These are phyloP conservation scores for Bolboschoenus planiculmis DNA, from an alignment of 176 grass and related monocot genomes.

Conservation along the genomic window DNA sequence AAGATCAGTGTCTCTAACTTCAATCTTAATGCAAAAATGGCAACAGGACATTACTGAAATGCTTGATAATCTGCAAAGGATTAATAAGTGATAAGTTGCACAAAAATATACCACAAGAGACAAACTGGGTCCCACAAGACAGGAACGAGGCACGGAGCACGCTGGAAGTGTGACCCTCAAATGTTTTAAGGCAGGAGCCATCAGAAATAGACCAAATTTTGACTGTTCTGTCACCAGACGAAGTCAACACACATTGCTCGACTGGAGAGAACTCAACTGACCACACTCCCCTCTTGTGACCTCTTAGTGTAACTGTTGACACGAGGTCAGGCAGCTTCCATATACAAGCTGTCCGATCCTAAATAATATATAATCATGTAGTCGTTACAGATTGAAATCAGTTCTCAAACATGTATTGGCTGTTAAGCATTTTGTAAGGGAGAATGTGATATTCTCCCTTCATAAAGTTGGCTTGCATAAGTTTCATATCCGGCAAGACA, in stretches of 20 bases:
- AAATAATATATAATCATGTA: slow-evolving; percentile 32
- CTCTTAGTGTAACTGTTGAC: slow-evolving; percentile 59
- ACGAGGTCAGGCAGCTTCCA: slow-evolving; percentile 86
- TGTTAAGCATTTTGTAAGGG: slow-evolving; percentile 7
- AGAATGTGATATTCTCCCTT: not conserved
- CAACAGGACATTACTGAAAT: not conserved
- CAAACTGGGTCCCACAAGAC: slow-evolving; percentile 68
- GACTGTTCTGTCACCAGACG: slow-evolving; percentile 85
- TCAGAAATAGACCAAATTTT: slow-evolving; percentile 90
- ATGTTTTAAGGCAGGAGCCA: slow-evolving; percentile 89
- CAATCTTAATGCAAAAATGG: not conserved
- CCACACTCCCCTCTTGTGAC: slow-evolving; percentile 90
- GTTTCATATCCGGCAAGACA: not conserved
- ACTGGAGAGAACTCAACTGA: slow-evolving; percentile 97
- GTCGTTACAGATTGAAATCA: not conserved
- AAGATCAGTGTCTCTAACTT: not conserved
- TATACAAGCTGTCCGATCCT: slow-evolving; percentile 86
- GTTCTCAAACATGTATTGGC: not conserved
- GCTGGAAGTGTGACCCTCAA: slow-evolving; percentile 88
- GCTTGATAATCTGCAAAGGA: not conserved
- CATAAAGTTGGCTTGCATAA: not conserved
- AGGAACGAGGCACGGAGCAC: slow-evolving; percentile 75
- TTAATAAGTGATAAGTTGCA: not conserved
- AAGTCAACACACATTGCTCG: slow-evolving; percentile 87
- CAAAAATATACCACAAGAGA: slow-evolving; percentile 71